These are phyloP conservation scores for Aspergillus sojae DNA, from an alignment of 2,329 filamentous ascomycete genomes.

Conservation along the genomic window DNA sequence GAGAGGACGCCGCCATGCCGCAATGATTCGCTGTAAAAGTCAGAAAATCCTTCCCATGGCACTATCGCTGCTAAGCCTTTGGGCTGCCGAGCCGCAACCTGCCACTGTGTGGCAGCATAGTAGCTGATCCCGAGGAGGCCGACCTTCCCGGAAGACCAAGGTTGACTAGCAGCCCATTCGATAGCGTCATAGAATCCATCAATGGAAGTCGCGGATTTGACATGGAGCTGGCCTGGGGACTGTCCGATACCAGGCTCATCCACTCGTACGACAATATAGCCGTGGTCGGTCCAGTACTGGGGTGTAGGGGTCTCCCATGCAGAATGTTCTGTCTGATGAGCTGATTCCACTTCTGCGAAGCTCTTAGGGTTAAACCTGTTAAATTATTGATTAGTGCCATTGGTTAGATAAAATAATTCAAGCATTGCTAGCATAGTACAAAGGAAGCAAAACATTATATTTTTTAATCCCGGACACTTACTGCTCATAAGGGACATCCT, in stretches of 20 bases:
- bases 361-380: background rate
- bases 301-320: conserved; percentile 62
- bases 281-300: conserved; percentile 55
- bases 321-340: conserved; percentile 54
- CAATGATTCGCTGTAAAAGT: background rate
- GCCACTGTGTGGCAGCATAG: background rate
- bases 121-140: background rate
- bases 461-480: background rate
- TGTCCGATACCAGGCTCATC: conserved; percentile 48
- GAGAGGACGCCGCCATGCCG: background rate
- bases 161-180: background rate
- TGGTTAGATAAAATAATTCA: no score
- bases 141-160: background rate
- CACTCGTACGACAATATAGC: conserved; percentile 56
- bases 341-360: conserved; percentile 48
- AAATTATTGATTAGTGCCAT: no score
- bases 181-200: background rate
- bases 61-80: background rate
- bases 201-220: background rate
- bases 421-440: no score
- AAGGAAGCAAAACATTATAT: no score
- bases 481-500: conserved; percentile 64
- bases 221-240: background rate
- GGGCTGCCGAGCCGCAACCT: background rate
- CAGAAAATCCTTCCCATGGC: background rate